Evolutionary conservation across 257 asterid genomes (phyloP), one percentile per base, ranked within the genome.

Genomic region (Lycium ferocissimum): DNA sequence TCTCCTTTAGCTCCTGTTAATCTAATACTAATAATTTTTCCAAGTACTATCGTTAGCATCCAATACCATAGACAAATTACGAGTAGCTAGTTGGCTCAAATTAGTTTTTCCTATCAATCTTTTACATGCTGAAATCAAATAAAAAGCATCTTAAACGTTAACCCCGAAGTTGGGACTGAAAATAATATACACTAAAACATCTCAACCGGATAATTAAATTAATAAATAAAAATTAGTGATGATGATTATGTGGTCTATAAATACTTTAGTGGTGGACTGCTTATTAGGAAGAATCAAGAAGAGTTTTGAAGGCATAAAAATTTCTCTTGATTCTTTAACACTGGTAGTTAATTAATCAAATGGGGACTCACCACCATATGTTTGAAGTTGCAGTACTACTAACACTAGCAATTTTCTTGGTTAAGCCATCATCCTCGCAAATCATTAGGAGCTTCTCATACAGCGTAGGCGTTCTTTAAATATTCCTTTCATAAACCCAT

Each of bases 381-480:
- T 12, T 90, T 18, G 54, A 88, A 0, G 47, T 89, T 49, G 83
- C 86, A 26, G 33, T 1, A 58, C 35, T 84, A 69, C 69, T 88
- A n/a, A 7, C 85, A 18, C 2, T 79, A 40, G 15, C 26, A 38
- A 43, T 86, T 15, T 85, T 84, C 43, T 65, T 83, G 71, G 86
- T 73, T 69, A 5, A 62, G 45, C 85, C 81, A 83, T 82, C 92
- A 70, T 79, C 91, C 0, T 47, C 93, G 62, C 17, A 92, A 59
- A 83, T 89, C 6, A 85, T 69, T 69, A 37, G 90, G 85, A 87
- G 84, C 38, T 93, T 94, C 58, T 86, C 89, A 9, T 94, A 93
- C 89, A 91, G 86, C 72, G 97, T 92, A 26, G 33, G 33, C 33
- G 33, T 26, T 26, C 33, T 26, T 26, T 26, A 26, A 26, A 26